Percentiles rank a stretch among this genome's conserved stretches.
Evolutionary conservation across 2,329 filamentous ascomycete species (phyloP).

Genomic region (Xylaria sp.): DNA sequence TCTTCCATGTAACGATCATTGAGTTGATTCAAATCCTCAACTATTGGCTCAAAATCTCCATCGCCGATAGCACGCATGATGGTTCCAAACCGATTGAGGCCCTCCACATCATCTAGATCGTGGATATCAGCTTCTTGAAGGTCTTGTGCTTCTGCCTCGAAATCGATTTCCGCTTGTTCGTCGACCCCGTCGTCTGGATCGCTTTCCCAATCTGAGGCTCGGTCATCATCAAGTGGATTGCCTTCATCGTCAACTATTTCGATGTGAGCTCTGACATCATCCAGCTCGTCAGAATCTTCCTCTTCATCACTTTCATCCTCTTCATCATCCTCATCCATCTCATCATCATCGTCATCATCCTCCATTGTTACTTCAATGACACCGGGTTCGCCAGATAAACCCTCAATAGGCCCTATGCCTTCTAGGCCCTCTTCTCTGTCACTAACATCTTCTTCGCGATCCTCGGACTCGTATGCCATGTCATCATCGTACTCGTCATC

Average conservation of each 20-base stretch:
- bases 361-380: conserved; percentile 84
- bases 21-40: conserved; percentile 61
- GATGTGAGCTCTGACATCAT: conserved; percentile 61
- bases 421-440: conserved; percentile 82
- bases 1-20: conserved; percentile 66
- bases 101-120: conserved; percentile 56
- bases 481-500: conserved; percentile 91
- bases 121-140: conserved; percentile 63
- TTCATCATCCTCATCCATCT: conserved; percentile 70
- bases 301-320: conserved; percentile 68
- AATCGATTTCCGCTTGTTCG: conserved; percentile 63
- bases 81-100: conserved; percentile 57
- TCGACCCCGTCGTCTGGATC: conserved; percentile 68
- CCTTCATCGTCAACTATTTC: conserved; percentile 73
- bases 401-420: conserved; percentile 88
- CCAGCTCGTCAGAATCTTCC: conserved; percentile 70
- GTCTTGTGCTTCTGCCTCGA: conserved; percentile 66
- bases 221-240: conserved; percentile 68
- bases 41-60: conserved; percentile 58
- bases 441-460: conserved; percentile 87
- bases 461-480: conserved; percentile 83
- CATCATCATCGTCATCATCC: conserved; percentile 71
- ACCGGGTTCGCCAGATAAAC: conserved; percentile 69
- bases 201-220: conserved; percentile 70
- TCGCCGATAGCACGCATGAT: conserved; percentile 67